Base-by-base conservation (phyloP, 345 rosid species). In the Eucalyptus pauciflora region DNA sequence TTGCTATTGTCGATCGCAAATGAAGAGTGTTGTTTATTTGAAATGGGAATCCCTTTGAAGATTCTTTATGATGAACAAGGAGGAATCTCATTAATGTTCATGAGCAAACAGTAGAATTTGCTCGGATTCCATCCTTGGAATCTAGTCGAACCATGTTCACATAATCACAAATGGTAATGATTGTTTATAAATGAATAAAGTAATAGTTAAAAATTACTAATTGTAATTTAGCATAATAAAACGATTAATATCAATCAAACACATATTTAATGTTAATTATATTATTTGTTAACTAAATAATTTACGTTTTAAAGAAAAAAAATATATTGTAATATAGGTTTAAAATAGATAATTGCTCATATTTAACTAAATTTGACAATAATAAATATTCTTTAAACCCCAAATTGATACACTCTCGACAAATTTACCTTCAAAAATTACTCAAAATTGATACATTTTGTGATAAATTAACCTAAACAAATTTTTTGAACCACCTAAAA, bases 381-480 rank as follows among this genome's bases (percentile, higher is more conserved):
- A 56, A 56, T 22, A 9, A 56, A 56, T 56, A 56, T 56, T 56
- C 5, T 54, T 22, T 56, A 56, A 56, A 56, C 24, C 24, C 0
- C 24, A n/a, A n/a, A n/a, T n/a, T n/a, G n/a, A n/a, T n/a, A n/a
- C n/a, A n/a, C n/a, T n/a, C n/a, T n/a, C n/a, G n/a, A n/a, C 58
- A 52, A 3, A 52, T 52, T 20, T 52, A 52, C 58, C 58, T 52
- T 52, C 8, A 18, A 18, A 52, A 18, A 7, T 52, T 52, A 7
- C 0, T 0, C 1, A 52, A 52, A 52, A 52, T 52, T 18, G 24
- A 18, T 52, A 18, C 1, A 52, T 18, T 18, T 52, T 52, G 2
- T 52, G 1, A 52, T 52, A 20, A 52, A 52, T 52, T 20, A 52
- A 20, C 58, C 24, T 52, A 52, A 52, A 52, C 25, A 20, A 52